Conservation (phyloP, 495 filamentous ascomycete genomes). For the Talaromyces trachyspermus region DNA sequence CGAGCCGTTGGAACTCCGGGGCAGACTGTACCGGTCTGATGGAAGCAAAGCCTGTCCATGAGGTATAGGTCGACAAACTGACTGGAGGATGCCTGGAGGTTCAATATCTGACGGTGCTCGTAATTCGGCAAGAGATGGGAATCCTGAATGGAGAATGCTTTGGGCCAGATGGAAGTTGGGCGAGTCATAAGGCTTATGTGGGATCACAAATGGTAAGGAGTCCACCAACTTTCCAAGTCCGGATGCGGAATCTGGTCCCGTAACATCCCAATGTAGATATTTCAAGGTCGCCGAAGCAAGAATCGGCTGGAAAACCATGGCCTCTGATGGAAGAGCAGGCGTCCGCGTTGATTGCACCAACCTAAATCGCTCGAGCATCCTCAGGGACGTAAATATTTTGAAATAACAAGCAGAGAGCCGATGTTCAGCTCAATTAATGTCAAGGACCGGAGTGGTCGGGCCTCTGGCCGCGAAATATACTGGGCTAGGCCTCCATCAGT, state of each 20-base stretch:
- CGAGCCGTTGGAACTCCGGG: constrained; percentile 41
- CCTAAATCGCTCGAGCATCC: constrained; percentile 55
- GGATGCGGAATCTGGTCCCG: constrained; percentile 36
- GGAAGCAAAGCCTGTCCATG: constrained; percentile 40
- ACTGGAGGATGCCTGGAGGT: constrained; percentile 57
- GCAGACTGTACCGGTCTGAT: constrained; percentile 42
- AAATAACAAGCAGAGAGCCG: constrained; percentile 60
- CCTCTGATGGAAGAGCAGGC: constrained; percentile 50
- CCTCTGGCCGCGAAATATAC: constrained; percentile 54
- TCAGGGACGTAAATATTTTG: constrained; percentile 66
- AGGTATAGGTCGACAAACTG: constrained; percentile 55
- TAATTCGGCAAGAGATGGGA: constrained; percentile 60
- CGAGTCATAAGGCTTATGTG: constrained; percentile 28
- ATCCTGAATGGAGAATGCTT: constrained; percentile 60
- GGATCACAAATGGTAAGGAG: constrained; percentile 30
- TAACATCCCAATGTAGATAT: constrained; percentile 78
- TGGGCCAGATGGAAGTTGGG: constrained; percentile 68
- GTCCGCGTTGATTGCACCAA: constrained; percentile 58
- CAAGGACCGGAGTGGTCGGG: constrained; percentile 49
- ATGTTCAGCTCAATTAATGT: constrained; percentile 61
- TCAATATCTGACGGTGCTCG: constrained; percentile 70
- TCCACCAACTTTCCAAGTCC: constrained; percentile 32
- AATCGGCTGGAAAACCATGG: constrained; percentile 59
- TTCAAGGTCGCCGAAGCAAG: constrained; percentile 60
- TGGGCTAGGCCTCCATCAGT: constrained; percentile 69